phyloP scores from a whole-genome alignment of 331 rosid genomes.

The Spiraea crenata region DNA sequence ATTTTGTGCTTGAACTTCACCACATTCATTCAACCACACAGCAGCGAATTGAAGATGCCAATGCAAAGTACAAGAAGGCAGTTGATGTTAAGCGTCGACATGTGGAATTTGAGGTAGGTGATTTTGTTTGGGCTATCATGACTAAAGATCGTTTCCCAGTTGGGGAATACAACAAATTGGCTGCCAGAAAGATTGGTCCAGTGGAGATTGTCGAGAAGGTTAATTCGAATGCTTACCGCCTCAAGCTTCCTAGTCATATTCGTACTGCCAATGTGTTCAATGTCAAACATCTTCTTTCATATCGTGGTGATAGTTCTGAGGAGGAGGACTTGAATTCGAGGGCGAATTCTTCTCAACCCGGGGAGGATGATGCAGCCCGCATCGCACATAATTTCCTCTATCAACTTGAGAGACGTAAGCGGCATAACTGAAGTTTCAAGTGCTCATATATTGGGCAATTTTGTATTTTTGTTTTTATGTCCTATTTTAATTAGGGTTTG shows the following conservation, averaged over 20 bases:
- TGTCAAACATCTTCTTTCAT: neutral
- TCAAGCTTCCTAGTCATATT: neutral
- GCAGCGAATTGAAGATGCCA: too few relatives aligned
- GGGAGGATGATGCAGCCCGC: too few relatives aligned
- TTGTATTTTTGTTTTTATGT: too few relatives aligned
- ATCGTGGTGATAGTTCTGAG: neutral
- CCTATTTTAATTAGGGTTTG: too few relatives aligned
- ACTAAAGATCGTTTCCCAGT: neutral
- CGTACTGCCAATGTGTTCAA: constrained; percentile 1
- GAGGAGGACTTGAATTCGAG: neutral
- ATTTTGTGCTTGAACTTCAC: too few relatives aligned
- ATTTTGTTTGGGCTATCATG: neutral
- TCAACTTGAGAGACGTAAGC: too few relatives aligned
- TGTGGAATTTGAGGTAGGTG: neutral
- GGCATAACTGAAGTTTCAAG: too few relatives aligned
- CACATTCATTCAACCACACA: too few relatives aligned
- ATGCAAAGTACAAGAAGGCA: too few relatives aligned
- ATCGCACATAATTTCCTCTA: too few relatives aligned
- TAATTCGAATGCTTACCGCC: neutral
- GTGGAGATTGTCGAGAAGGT: neutral
- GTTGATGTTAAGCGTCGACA: neutral
- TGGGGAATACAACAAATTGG: neutral
- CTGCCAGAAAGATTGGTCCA: neutral
- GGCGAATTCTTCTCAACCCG: neutral
- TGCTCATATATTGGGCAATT: too few relatives aligned